Evolutionary conservation across 208 protist species (phyloP).

Genomic region (Novymonas esmeraldas): DNA sequence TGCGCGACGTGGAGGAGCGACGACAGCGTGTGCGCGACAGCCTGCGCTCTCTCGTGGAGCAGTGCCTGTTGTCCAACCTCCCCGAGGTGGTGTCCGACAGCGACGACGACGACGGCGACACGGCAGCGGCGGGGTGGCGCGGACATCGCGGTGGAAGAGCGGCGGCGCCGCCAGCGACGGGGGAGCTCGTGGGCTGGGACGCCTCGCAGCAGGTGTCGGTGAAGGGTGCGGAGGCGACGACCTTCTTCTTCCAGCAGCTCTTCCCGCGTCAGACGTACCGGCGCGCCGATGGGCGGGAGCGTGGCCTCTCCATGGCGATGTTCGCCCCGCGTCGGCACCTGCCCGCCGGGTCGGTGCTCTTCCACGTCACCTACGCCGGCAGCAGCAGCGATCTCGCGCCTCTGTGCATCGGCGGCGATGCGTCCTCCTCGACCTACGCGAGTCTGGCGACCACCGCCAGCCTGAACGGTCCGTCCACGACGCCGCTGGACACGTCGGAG

Average conservation of each 20-base stretch:
- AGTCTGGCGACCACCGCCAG: too few species aligned
- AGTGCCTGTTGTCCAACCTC: background rate
- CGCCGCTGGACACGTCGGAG: background rate
- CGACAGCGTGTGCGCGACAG: background rate
- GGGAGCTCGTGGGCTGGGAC: background rate
- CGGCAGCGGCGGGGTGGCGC: background rate
- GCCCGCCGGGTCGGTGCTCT: slow-evolving; percentile 14
- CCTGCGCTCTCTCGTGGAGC: slow-evolving; percentile 6
- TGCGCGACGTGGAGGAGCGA: background rate
- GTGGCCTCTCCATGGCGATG: slow-evolving; percentile 17
- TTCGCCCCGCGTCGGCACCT: slow-evolving; percentile 9
- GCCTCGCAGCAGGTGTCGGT: slow-evolving; percentile 7
- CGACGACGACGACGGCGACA: background rate
- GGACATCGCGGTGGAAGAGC: background rate
- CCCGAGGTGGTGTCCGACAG: background rate
- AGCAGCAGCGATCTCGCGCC: too few species aligned
- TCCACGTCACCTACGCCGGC: slow-evolving; percentile 1
- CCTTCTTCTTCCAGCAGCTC: slow-evolving; percentile 13
- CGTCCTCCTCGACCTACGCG: too few species aligned
- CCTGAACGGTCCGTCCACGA: background rate
- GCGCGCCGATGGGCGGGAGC: slow-evolving; percentile 17
- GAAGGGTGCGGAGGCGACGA: slow-evolving; percentile 17
- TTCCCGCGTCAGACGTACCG: slow-evolving; percentile 20
- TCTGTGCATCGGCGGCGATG: too few species aligned
- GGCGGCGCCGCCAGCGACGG: background rate